phyloP scores from a whole-genome alignment of 208 protist species.

The Trypanosoma conorhini region DNA sequence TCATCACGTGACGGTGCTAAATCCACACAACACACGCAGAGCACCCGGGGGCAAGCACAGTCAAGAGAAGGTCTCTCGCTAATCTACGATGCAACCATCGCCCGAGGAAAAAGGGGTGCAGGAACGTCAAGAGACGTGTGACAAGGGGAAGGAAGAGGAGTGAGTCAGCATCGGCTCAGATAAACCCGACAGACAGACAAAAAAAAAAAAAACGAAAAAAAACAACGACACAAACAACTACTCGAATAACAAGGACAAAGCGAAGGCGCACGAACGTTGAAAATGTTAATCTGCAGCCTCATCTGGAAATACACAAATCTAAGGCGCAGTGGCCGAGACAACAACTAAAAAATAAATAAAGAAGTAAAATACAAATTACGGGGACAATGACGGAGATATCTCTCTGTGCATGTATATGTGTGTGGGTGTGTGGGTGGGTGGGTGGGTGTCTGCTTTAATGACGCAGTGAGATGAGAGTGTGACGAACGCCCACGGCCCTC shows the following conservation, averaged over 20 bases:
- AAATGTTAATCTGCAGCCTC: neutral
- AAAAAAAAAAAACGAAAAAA: neutral
- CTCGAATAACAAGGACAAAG: neutral
- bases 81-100: neutral
- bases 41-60: constrained; percentile 2
- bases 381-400: no score
- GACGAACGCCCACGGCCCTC: no score
- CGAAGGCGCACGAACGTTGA: neutral
- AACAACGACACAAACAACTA: neutral
- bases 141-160: neutral
- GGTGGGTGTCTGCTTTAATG: no score
- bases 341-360: constrained; percentile 19
- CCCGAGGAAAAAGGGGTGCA: neutral
- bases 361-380: neutral
- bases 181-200: neutral
- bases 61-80: constrained; percentile 1
- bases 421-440: constrained; percentile 1
- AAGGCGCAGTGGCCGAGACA: neutral
- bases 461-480: neutral
- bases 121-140: neutral
- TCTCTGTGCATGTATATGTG: neutral
- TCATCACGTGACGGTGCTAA: constrained; percentile 39
- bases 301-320: neutral
- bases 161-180: neutral
- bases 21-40: neutral